Evolutionary conservation across 345 rosid genomes (phyloP), one percentile per base, ranked within the genome.

Genomic region (Euclidium syriacum): DNA sequence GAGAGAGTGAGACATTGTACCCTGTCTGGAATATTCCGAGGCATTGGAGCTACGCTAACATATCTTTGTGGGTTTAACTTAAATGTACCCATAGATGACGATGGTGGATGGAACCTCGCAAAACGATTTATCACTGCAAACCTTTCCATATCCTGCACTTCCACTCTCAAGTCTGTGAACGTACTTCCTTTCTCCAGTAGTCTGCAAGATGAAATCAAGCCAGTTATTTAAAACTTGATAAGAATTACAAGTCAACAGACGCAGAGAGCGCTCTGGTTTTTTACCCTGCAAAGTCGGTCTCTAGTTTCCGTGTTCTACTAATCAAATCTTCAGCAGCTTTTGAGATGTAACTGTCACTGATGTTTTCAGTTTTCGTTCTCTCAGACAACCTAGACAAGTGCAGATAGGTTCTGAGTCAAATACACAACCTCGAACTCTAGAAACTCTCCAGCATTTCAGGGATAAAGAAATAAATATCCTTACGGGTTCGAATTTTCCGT

Each of bases 1-100:
- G 64, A 94, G 90, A 51, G 99, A 78, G n/a, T n/a, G 40, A 90
- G 88, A 79, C 99, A 87, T 54, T 81, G 97, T 81, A 85, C 83
- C 80, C 78, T 78, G 61, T 87, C 99, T 34, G 99, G 99, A 67
- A 90, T 80, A 75, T 84, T 80, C 76, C 64, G 80, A 49, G 99
- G 96, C 81, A 87, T 81, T 15, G 97, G 85, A 60, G 84, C 71
- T 35, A 95, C 87, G 58, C 83, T 77, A 66, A 87, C 96, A 77
- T 94, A 94, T 84, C 95, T 81, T 70, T 87, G 96, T 60, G 83
- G 86, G 53, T 55, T 73, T 67, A 75, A 72, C 78, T 69, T 84
- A 66, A 56, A 80, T 32, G 83, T 12, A 78, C 43, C 80, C 32
- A 74, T 47, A 38, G 87, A 73, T 0, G 77, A 78, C 30, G 84